Conservation (phyloP, 2,329 filamentous ascomycete species). For the Scortechinia acanthostroma region DNA sequence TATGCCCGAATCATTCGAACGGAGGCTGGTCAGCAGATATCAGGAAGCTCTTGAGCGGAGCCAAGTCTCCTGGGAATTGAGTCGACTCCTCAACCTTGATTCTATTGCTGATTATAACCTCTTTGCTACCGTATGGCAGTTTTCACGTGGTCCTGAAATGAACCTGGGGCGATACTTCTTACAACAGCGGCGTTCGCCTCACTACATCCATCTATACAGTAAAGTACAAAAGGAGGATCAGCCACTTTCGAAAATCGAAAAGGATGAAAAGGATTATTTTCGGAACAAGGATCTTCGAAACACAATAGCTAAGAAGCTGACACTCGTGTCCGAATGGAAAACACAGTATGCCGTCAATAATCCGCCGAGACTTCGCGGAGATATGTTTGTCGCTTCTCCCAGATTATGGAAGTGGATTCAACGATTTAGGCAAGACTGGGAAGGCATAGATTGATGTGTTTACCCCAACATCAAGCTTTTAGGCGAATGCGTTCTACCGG, state of each 20-base stretch:
- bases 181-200: background rate
- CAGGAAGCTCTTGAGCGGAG: no score
- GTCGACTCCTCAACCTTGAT: background rate
- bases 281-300: background rate
- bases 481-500: no score
- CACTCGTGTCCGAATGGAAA: no score
- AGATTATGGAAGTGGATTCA: background rate
- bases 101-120: background rate
- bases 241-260: background rate
- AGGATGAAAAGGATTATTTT: background rate
- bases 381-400: background rate
- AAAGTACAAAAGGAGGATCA: background rate
- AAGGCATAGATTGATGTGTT: background rate
- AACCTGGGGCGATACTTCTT: background rate
- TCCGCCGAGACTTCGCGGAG: background rate
- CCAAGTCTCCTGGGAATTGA: background rate
- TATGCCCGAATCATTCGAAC: no score
- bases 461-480: no score
- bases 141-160: background rate
- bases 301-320: background rate
- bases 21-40: no score
- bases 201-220: background rate
- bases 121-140: background rate
- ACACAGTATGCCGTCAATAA: no score
- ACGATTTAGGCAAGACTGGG: background rate